A percentile compares a stretch with the other conserved stretches of the same genome.
phyloP scores from a whole-genome alignment of 768 basidiomycete species.

The Boletales sp. region DNA sequence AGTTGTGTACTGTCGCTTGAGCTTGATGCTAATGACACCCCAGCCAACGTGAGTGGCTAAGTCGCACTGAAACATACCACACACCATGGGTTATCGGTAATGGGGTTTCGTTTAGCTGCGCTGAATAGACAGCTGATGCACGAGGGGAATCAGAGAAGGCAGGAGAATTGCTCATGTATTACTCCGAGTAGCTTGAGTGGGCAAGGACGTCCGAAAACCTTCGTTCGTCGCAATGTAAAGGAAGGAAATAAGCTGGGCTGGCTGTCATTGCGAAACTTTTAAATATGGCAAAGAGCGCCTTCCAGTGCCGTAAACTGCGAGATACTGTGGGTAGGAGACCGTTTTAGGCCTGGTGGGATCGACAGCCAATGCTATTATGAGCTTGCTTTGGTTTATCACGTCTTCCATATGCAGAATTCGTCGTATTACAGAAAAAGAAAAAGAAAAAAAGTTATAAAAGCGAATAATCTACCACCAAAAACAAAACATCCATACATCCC shows the following conservation, averaged over 20 bases:
- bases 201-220: slow-evolving; percentile 5
- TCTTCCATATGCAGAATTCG: too few species aligned
- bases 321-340: too few species aligned
- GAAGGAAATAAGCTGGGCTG: not conserved
- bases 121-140: slow-evolving; percentile 1
- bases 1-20: slow-evolving; percentile 23
- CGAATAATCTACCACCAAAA: slow-evolving; percentile 20
- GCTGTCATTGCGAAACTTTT: slow-evolving; percentile 1
- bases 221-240: slow-evolving; percentile 9
- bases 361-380: too few species aligned
- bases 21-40: slow-evolving; percentile 3
- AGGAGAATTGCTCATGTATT: slow-evolving; percentile 19
- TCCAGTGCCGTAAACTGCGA: slow-evolving; percentile 24
- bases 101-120: slow-evolving; percentile 2
- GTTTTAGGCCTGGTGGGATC: too few species aligned
- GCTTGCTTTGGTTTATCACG: too few species aligned
- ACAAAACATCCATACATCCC: not conserved
- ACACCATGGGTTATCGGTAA: slow-evolving; percentile 10
- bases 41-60: not conserved
- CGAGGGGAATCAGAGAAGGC: slow-evolving; percentile 19
- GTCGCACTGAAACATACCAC: not conserved
- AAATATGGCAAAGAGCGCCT: slow-evolving; percentile 9
- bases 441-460: slow-evolving; percentile 20
- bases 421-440: slow-evolving; percentile 3
- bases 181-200: not conserved